Conservation (phyloP, 225 moss, liverwort and hornwort genomes). For the Physcomitrellopsis africana region DNA sequence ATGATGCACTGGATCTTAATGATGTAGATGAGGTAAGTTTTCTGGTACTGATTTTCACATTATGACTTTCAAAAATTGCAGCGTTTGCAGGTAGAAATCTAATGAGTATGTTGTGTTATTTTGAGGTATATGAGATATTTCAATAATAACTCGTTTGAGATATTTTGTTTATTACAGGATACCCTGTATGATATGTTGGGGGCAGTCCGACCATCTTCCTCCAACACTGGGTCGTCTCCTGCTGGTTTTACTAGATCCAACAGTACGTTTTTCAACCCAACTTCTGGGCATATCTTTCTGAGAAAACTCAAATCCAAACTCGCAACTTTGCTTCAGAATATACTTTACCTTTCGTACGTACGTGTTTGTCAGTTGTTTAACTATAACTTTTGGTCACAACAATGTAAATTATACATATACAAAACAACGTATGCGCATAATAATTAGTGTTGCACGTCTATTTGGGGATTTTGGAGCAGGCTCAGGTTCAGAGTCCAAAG, state of each 20-base stretch:
- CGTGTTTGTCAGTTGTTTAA: not conserved
- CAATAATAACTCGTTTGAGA: not conserved
- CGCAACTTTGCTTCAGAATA: slow-evolving; percentile 8
- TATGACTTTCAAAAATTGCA: no score
- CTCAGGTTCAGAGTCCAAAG: slow-evolving; percentile 75
- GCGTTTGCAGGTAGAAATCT: not conserved
- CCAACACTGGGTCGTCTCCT: slow-evolving; percentile 48
- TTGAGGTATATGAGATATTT: not conserved
- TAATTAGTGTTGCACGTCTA: slow-evolving; percentile 12
- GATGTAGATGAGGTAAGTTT: slow-evolving; percentile 83
- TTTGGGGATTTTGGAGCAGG: slow-evolving; percentile 48
- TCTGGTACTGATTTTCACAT: not conserved
- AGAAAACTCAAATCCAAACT: slow-evolving; percentile 3
- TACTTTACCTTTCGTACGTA: slow-evolving; percentile 8
- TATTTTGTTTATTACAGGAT: slow-evolving; percentile 49
- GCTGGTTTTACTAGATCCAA: slow-evolving; percentile 47
- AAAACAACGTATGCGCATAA: not conserved
- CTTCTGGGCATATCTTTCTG: not conserved
- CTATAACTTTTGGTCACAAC: not conserved
- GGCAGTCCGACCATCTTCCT: slow-evolving; percentile 62
- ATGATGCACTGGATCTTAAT: slow-evolving; percentile 75
- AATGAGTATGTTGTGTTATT: not conserved
- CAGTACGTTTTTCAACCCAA: slow-evolving; percentile 32
- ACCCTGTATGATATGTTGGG: slow-evolving; percentile 87
- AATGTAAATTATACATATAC: not conserved